phyloP scores from a whole-genome alignment of 768 basidiomycete species.

The Lactarius indigo region DNA sequence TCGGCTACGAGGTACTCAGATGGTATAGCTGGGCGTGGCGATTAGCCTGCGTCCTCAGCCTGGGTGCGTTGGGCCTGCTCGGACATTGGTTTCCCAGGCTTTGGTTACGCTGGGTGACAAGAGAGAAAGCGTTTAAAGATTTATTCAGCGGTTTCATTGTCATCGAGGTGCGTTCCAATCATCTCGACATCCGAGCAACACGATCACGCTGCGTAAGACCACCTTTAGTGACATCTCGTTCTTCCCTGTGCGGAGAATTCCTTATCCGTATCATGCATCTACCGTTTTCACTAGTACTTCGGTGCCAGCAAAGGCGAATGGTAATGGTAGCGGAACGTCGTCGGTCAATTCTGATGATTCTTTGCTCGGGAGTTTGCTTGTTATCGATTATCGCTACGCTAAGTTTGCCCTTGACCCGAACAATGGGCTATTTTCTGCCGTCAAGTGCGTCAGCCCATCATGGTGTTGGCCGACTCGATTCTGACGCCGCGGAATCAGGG shows the following conservation, averaged over 20 bases:
- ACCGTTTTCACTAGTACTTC: constrained; percentile 63
- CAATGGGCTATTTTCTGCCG: constrained; percentile 76
- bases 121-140: constrained; percentile 78
- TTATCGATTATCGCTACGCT: constrained; percentile 91
- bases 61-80: constrained; percentile 72
- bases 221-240: constrained; percentile 79
- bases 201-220: constrained; percentile 51
- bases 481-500: constrained; percentile 42
- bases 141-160: constrained; percentile 72
- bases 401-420: constrained; percentile 84
- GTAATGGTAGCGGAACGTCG: constrained; percentile 29
- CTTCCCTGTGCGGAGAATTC: constrained; percentile 61
- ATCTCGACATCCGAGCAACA: constrained; percentile 15
- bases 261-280: constrained; percentile 74
- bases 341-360: constrained; percentile 34
- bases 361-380: constrained; percentile 49
- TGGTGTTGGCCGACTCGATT: not conserved
- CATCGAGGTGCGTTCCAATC: constrained; percentile 66
- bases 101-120: constrained; percentile 87
- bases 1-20: constrained; percentile 71
- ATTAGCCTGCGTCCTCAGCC: constrained; percentile 56
- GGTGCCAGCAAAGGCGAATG: constrained; percentile 20
- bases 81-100: constrained; percentile 92
- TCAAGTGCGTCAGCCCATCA: constrained; percentile 50
- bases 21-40: constrained; percentile 72